Conservation (phyloP, 148 eudicot genomes). For the Camellia lanceoleosa region DNA sequence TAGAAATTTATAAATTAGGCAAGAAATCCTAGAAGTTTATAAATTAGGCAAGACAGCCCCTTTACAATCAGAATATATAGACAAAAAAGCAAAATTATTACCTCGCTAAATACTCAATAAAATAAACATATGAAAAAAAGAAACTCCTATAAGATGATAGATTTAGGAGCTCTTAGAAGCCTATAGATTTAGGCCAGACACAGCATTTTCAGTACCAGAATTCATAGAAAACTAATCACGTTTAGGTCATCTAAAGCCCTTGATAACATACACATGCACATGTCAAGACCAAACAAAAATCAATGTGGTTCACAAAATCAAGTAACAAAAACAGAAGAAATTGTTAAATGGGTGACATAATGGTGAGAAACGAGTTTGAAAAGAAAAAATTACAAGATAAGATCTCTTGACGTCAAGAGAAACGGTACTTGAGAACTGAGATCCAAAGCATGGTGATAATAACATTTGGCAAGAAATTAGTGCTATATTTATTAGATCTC, state of each 20-base stretch:
- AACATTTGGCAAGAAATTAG: not conserved
- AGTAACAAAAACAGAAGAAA: not conserved
- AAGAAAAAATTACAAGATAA: no score
- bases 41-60: not conserved
- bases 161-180: no score
- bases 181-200: no score
- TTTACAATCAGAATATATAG: not conserved
- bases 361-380: not conserved
- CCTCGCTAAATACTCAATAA: not conserved
- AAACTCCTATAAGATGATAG: no score
- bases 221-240: not conserved
- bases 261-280: not conserved
- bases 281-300: not conserved
- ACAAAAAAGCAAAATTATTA: not conserved
- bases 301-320: not conserved
- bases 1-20: not conserved
- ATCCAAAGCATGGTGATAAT: no score
- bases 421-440: no score
- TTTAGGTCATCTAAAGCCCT: not conserved
- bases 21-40: not conserved
- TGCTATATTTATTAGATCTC: not conserved
- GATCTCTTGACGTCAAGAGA: no score
- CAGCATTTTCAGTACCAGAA: not conserved
- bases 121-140: no score
- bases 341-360: not conserved